phyloP scores from a whole-genome alignment of 1,284 basidiomycete genomes.

The Austropuccinia psidii region DNA sequence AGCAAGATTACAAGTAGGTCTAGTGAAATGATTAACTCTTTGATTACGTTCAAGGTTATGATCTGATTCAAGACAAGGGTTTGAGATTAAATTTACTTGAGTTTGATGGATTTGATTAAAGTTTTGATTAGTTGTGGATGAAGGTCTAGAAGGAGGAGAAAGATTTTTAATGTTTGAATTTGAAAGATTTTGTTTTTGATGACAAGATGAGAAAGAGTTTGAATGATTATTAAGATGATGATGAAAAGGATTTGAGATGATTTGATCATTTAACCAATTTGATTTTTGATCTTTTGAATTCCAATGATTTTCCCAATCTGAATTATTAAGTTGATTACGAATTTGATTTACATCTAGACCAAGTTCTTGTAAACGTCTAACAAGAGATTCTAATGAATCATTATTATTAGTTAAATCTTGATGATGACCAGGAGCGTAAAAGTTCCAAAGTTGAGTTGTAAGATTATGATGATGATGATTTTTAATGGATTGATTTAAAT shows the following conservation, averaged over 20 bases:
- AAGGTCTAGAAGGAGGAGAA: not conserved
- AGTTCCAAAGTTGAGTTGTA: constrained; percentile 10
- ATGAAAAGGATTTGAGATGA: no score
- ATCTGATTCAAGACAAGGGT: constrained; percentile 3
- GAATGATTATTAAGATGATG: no score
- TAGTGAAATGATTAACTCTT: not conserved
- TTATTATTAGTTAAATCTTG: not conserved
- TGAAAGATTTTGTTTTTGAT: not conserved
- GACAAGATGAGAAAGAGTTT: not conserved
- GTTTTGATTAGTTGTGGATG: no score
- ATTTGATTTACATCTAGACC: constrained; percentile 17
- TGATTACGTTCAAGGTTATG: constrained; percentile 19
- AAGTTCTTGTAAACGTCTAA: not conserved
- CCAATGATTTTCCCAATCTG: no score
- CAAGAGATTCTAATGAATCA: not conserved
- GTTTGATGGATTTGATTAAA: no score
- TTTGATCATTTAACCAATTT: not conserved
- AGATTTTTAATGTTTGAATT: no score
- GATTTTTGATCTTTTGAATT: not conserved
- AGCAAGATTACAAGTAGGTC: constrained; percentile 10
- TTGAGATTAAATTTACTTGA: no score
- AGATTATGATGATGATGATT: not conserved
- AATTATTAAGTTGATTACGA: constrained; percentile 2
- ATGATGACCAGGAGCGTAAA: constrained; percentile 1
- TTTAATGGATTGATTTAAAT: not conserved